phyloP scores from a whole-genome alignment of 179 eudicot genomes.

The Amaranthus tricolor region DNA sequence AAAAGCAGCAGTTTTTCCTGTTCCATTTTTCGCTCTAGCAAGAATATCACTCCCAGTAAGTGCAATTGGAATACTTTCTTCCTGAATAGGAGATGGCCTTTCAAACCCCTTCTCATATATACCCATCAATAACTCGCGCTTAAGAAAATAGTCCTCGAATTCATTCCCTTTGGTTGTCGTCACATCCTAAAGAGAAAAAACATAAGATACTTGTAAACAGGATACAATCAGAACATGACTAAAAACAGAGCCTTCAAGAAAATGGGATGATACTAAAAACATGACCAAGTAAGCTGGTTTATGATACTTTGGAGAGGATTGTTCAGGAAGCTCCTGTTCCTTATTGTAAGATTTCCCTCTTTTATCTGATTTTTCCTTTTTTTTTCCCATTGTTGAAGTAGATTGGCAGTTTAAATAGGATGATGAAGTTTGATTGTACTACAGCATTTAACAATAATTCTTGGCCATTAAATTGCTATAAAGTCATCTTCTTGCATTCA shows the following conservation, averaged over 20 bases:
- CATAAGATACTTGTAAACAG: background rate
- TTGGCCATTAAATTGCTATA: too few relatives aligned
- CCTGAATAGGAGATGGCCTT: conserved; percentile 90
- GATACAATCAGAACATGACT: background rate
- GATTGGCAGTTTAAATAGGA: background rate
- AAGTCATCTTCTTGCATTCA: too few relatives aligned
- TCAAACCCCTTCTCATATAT: conserved; percentile 96
- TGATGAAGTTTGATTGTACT: background rate
- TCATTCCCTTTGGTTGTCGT: conserved; percentile 98
- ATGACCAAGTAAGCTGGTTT: conserved; percentile 85
- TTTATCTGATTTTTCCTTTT: background rate
- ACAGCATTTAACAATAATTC: too few relatives aligned
- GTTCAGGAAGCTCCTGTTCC: conserved; percentile 59
- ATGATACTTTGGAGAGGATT: conserved; percentile 78
- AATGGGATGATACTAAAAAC: background rate
- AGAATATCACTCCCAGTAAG: conserved; percentile 83
- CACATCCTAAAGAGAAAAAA: conserved; percentile 61
- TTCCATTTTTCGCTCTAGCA: conserved; percentile 88
- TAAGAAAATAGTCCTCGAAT: conserved; percentile 91
- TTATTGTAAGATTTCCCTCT: conserved; percentile 54
- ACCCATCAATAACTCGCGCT: conserved; percentile 81
- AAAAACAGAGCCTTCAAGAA: background rate
- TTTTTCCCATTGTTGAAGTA: background rate
- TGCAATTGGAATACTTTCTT: conserved; percentile 94
- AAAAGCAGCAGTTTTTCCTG: conserved; percentile 88